phyloP scores from a whole-genome alignment of 2,329 filamentous ascomycete species.

The Fusarium torulosum region DNA sequence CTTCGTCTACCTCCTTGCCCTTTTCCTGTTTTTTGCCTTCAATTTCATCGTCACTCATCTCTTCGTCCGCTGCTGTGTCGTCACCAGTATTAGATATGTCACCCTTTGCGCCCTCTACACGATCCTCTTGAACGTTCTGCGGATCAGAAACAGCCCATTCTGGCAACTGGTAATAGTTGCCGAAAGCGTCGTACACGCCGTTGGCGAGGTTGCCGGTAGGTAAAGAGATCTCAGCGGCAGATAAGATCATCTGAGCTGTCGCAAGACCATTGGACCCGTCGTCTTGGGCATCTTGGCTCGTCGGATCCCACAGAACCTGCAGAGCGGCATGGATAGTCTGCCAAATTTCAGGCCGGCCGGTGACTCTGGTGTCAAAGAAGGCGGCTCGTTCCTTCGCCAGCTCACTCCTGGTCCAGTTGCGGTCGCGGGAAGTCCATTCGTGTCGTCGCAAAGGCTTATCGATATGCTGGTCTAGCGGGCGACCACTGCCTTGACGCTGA shows the following conservation, averaged over 20 bases:
- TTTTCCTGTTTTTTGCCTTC: slow-evolving; percentile 66
- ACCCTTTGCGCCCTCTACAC: slow-evolving; percentile 43
- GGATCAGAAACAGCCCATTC: slow-evolving; percentile 78
- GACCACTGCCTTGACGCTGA: slow-evolving; percentile 51
- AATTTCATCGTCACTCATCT: slow-evolving; percentile 56
- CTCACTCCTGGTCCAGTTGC: slow-evolving; percentile 76
- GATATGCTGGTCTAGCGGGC: slow-evolving; percentile 72
- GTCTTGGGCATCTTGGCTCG: slow-evolving; percentile 54
- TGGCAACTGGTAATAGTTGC: slow-evolving; percentile 77
- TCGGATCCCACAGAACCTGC: slow-evolving; percentile 73
- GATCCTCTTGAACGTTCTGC: slow-evolving; percentile 62
- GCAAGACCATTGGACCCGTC: slow-evolving; percentile 60
- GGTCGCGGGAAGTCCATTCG: slow-evolving; percentile 72
- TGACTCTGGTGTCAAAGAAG: slow-evolving; percentile 92
- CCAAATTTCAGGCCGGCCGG: slow-evolving; percentile 84
- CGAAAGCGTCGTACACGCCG: slow-evolving; percentile 78
- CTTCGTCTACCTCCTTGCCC: slow-evolving; percentile 67
- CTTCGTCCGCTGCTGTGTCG: slow-evolving; percentile 54
- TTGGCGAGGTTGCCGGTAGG: slow-evolving; percentile 79
- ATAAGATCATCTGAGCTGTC: slow-evolving; percentile 84
- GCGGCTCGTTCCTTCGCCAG: slow-evolving; percentile 79
- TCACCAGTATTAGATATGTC: slow-evolving; percentile 57
- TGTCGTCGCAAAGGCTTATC: slow-evolving; percentile 76
- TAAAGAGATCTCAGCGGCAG: slow-evolving; percentile 80
- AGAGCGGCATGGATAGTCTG: slow-evolving; percentile 76